A percentile compares a stretch with the other conserved stretches of the same genome.
Conservation (phyloP, 495 filamentous ascomycete species). For the Cercophora samala region DNA sequence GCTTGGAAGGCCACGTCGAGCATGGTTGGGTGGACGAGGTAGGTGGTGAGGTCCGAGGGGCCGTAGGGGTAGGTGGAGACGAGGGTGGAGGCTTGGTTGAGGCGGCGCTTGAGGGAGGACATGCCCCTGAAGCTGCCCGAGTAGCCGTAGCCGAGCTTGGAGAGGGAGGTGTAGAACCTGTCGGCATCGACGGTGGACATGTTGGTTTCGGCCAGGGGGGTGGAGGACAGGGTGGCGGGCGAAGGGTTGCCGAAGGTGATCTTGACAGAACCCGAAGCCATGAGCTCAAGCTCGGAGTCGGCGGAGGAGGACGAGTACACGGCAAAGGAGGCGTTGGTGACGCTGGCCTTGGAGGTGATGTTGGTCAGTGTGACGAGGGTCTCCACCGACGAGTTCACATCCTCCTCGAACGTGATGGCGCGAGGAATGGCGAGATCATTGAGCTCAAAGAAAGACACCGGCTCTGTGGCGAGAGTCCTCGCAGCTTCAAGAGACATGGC, state of each 20-base stretch:
- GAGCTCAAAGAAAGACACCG: constrained; percentile 21
- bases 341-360: background rate
- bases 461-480: background rate
- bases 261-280: background rate
- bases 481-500: constrained; percentile 46
- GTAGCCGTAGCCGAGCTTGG: background rate
- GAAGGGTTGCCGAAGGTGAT: background rate
- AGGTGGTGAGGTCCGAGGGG: background rate
- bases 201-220: background rate
- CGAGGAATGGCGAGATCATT: constrained; percentile 18
- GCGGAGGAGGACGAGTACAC: background rate
- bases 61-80: background rate
- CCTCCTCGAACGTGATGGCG: constrained; percentile 21
- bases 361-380: constrained; percentile 18
- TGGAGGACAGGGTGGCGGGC: background rate
- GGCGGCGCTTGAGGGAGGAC: background rate
- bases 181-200: background rate
- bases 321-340: background rate
- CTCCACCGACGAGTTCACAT: constrained; percentile 20
- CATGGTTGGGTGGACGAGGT: constrained; percentile 28
- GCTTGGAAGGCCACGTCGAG: constrained; percentile 34
- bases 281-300: background rate
- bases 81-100: background rate
- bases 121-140: background rate
- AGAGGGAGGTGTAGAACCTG: background rate